Evolutionary conservation across 2,329 filamentous ascomycete species (phyloP), one percentile per base, ranked within the genome.

Genomic region (Venturia carpophila): DNA sequence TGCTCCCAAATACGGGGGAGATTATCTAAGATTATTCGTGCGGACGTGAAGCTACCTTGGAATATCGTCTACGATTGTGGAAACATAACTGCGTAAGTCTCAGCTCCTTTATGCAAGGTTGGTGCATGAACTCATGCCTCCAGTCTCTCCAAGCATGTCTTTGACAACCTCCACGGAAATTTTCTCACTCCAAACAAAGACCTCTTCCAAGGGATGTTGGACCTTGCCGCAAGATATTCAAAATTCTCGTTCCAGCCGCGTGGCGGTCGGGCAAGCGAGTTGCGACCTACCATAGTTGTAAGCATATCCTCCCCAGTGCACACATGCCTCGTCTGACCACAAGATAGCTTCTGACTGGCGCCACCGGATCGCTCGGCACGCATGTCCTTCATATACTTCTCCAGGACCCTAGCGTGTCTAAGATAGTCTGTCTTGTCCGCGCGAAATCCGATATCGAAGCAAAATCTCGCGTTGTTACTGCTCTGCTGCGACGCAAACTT

Each of bases 321-420:
- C 19, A 37, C 9, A 58, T 1, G 5, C 37, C 52, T 58, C 10
- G 1, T 37, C 30, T 58, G 30, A 58, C 30, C 10, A 34, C 30
- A 58, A 37, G 3, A 6, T 37, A 58, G 3, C n/a, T 65, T 19
- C 45, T 66, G 13, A 89, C 87, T 0, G 87, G 87, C 1, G 81
- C 82, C 0, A 89, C 87, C 0, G 87, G 87, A 0, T 86, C 85
- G 1, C 77, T 89, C 0, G 87, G 87, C 1, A 79, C 83, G 0
- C 85, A 88, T 68, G 75, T 87, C 1, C 77, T 85, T 1, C 68
- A 73, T 1, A 71, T 75, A 41, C 68, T 78, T 5, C 69, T 73
- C 24, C 65, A 52, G 13, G 70, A 70, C 1, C 62, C 69, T 9
- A 66, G 70, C 37, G 72, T 77, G 5, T 64, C 69, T 2, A 74